Evolutionary conservation across 2,329 filamentous ascomycete species (phyloP).

Genomic region (Diaporthe amygdali): DNA sequence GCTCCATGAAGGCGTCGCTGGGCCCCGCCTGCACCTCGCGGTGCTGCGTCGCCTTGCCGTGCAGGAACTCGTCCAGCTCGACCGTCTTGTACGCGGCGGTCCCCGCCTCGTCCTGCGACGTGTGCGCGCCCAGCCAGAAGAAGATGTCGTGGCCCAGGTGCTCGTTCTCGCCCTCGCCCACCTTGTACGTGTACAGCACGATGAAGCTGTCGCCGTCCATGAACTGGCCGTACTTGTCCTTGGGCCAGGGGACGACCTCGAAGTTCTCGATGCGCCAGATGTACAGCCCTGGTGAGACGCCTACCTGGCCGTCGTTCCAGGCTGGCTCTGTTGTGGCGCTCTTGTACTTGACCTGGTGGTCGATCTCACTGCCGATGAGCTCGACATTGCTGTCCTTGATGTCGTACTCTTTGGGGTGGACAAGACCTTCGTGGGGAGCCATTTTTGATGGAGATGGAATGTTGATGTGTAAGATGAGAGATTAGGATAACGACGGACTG

Average conservation of each 20-base stretch:
- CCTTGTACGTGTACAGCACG: conserved; percentile 63
- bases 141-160: conserved; percentile 68
- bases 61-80: conserved; percentile 71
- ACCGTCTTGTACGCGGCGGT: conserved; percentile 75
- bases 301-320: conserved; percentile 66
- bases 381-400: conserved; percentile 73
- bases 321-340: conserved; percentile 70
- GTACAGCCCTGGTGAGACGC: conserved; percentile 57
- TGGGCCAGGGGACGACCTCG: conserved; percentile 66
- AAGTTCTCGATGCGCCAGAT: conserved; percentile 74
- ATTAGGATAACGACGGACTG: neutral
- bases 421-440: conserved; percentile 65
- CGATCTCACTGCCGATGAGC: conserved; percentile 66
- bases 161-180: conserved; percentile 41
- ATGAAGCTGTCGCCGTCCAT: conserved; percentile 74
- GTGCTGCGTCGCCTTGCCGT: conserved; percentile 66
- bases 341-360: conserved; percentile 71
- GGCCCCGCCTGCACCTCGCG: conserved; percentile 66
- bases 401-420: conserved; percentile 69
- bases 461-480: neutral
- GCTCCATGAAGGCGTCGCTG: conserved; percentile 62
- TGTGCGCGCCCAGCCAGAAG: conserved; percentile 72
- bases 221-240: conserved; percentile 62
- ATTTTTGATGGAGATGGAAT: conserved; percentile 42
- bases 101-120: conserved; percentile 71